These are phyloP conservation scores for Penicillium sp. DNA, from an alignment of 2,329 filamentous ascomycete genomes.

Conservation along the genomic window DNA sequence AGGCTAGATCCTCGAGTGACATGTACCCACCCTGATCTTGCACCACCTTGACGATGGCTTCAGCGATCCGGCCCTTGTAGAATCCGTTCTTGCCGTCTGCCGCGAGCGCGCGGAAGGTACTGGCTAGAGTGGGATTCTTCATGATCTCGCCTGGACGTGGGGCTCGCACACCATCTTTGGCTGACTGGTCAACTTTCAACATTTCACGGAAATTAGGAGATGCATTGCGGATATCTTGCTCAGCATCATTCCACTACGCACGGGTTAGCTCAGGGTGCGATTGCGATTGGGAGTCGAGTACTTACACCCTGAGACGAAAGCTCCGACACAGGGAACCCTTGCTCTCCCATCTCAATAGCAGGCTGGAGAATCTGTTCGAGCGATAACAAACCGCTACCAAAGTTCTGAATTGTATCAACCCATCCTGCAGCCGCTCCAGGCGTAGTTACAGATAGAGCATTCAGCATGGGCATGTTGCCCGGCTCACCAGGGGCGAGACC, in stretches of 20 bases:
- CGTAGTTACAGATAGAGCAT: constrained; percentile 78
- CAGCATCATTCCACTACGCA: constrained; percentile 67
- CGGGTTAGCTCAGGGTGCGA: constrained; percentile 5
- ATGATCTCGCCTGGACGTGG: constrained; percentile 83
- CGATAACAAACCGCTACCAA: constrained; percentile 81
- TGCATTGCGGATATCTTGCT: constrained; percentile 63
- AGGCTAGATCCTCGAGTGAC: constrained; percentile 72
- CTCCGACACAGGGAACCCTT: constrained; percentile 87
- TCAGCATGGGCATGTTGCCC: constrained; percentile 68
- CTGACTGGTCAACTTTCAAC: constrained; percentile 72
- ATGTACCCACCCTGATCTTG: constrained; percentile 73
- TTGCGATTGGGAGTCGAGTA: constrained; percentile 13
- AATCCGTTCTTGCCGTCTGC: constrained; percentile 84
- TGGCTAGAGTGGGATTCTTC: constrained; percentile 76
- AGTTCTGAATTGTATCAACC: constrained; percentile 82
- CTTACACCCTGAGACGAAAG: constrained; percentile 67
- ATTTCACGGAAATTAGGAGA: constrained; percentile 87
- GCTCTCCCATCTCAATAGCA: constrained; percentile 80
- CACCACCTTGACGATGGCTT: constrained; percentile 76
- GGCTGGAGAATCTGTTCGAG: constrained; percentile 76
- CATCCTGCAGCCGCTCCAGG: constrained; percentile 91
- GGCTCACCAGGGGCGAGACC: constrained; percentile 58
- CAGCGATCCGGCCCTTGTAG: constrained; percentile 79
- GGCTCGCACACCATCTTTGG: constrained; percentile 67
- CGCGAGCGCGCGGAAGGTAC: constrained; percentile 76